Base-by-base conservation (phyloP, 257 asterid species). In the Lithospermum erythrorhizon region DNA sequence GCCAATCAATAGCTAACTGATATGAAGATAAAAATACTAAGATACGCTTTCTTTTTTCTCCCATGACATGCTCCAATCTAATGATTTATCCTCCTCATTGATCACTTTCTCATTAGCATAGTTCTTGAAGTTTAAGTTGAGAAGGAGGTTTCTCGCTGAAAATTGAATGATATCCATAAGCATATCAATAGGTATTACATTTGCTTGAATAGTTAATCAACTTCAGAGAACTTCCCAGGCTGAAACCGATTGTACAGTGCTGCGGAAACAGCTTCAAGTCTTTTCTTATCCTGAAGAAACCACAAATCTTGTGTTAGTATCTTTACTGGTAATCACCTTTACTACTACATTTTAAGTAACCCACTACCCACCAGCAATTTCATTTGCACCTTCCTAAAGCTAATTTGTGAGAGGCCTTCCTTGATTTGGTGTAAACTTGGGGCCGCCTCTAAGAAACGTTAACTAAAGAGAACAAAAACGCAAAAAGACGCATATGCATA, bases 361-460 rank as follows among this genome's bases (percentile, higher is more conserved):
- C 27, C 4, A 27, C 32, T 24, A 61, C 41, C 21, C 30, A 61
- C 41, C 21, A 72, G 32, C 32, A 59, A 35, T 51, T n/a, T 7
- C 64, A 18, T 16, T 25, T 58, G 65, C 75, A 85, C 96, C 90
- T 84, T 87, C 58, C 95, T 72, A 3, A 84, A 76, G 65, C 74
- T 76, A 37, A 87, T 27, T 67, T 61, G 83, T 37, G 53, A 90
- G 75, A 48, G 83, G 80, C 45, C 24, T 76, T 76, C 71, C 94
- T 90, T 53, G 87, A 77, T 70, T 65, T 58, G 3, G 94, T 94
- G 69, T 78, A 77, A 27, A 81, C 82, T 27, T n/a, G n/a, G n/a
- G n/a, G 48, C 94, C 96, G 41, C 68, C 72, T 7, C 32, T 7
- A 51, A 66, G 61, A 53, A 72, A 66, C 52, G 11, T 21, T 25